A percentile compares a stretch with the other conserved stretches of the same genome.
Evolutionary conservation across 164 flowering plant genomes (phyloP).

Genomic region (Chloranthus sessilifolius): DNA sequence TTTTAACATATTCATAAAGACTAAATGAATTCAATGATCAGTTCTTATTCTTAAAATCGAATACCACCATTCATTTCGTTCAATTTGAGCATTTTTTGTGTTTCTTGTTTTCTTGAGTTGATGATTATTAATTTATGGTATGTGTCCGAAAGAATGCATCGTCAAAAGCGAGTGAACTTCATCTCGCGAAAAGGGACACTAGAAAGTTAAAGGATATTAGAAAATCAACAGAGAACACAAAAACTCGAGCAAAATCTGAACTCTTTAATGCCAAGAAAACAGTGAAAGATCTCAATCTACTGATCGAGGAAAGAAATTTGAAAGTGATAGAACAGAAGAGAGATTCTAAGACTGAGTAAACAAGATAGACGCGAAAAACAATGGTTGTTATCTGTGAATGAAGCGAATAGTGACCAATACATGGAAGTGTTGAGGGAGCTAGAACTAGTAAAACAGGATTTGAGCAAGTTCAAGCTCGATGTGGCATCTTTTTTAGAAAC

Average conservation of each 20-base stretch:
- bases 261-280: conserved; percentile 39
- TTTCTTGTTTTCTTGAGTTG: neutral
- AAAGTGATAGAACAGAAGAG: conserved; percentile 26
- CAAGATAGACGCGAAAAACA: conserved; percentile 10
- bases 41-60: too few relatives aligned
- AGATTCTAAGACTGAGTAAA: conserved; percentile 24
- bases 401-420: conserved; percentile 19
- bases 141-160: conserved; percentile 26
- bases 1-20: too few relatives aligned
- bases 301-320: conserved; percentile 40
- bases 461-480: conserved; percentile 62
- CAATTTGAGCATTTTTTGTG: too few relatives aligned
- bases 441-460: conserved; percentile 52
- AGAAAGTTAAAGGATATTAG: conserved; percentile 31
- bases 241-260: conserved; percentile 50
- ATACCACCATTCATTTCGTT: too few relatives aligned
- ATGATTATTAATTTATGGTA: neutral
- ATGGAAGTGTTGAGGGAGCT: conserved; percentile 54
- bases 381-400: conserved; percentile 4
- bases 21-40: too few relatives aligned
- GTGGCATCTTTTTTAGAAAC: conserved; percentile 49
- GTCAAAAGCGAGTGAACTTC: conserved; percentile 51
- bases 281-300: conserved; percentile 39
- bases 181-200: conserved; percentile 40
- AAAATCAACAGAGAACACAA: conserved; percentile 34